A percentile compares a stretch with the other conserved stretches of the same genome.
These are phyloP conservation scores for Mucor circinelloides DNA, from an alignment of 371 early-diverging fungal species.

Conservation along the genomic window DNA sequence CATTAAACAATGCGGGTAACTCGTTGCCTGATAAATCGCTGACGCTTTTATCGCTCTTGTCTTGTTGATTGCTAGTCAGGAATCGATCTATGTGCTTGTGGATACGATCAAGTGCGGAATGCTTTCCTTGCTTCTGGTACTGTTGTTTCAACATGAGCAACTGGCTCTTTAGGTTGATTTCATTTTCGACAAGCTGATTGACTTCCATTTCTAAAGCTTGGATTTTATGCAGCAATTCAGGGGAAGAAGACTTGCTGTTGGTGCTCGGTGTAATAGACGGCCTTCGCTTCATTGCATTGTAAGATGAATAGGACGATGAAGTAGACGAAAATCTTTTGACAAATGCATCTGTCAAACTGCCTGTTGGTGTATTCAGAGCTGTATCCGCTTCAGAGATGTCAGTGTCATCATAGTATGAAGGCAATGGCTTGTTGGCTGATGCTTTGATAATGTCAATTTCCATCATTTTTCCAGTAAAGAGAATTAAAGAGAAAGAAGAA, in stretches of 20 bases:
- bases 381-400: conserved; percentile 20
- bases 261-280: not conserved
- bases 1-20: conserved; percentile 2
- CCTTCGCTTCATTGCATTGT: not conserved
- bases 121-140: not conserved
- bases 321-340: conserved; percentile 8
- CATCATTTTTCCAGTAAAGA: not conserved
- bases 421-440: not conserved
- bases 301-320: conserved; percentile 3
- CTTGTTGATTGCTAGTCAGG: not conserved
- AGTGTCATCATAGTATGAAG: conserved; percentile 3
- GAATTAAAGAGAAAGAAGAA: not conserved
- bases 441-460: conserved; percentile 9
- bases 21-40: conserved; percentile 11
- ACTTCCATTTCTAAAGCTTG: conserved; percentile 14
- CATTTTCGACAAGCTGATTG: conserved; percentile 4
- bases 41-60: not conserved
- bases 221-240: conserved; percentile 8
- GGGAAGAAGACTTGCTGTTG: not conserved
- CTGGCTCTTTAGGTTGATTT: conserved; percentile 12
- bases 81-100: conserved; percentile 14
- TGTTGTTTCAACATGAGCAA: conserved; percentile 11
- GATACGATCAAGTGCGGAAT: not conserved
- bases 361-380: conserved; percentile 15
- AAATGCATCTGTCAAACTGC: conserved; percentile 12